phyloP scores from a whole-genome alignment of 1,284 basidiomycete genomes.

The Ustanciosporium gigantosporum region DNA sequence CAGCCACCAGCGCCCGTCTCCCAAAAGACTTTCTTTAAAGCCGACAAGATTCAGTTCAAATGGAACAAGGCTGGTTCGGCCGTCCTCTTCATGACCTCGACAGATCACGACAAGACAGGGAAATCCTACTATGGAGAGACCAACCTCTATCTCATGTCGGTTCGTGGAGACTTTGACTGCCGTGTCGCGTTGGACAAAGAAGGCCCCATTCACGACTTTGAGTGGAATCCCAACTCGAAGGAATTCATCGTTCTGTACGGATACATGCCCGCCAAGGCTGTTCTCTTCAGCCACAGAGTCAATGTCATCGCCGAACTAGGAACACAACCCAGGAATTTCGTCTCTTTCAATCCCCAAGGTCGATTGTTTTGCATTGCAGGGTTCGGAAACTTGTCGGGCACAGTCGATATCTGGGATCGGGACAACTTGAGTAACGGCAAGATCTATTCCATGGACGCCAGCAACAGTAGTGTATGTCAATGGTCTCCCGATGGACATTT shows the following conservation, averaged over 20 bases:
- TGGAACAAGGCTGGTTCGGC: conserved; percentile 86
- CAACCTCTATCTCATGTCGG: conserved; percentile 86
- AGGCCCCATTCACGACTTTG: conserved; percentile 93
- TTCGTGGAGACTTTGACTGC: conserved; percentile 95
- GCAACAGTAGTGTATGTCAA: conserved; percentile 89
- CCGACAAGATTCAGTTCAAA: conserved; percentile 89
- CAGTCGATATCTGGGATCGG: conserved; percentile 88
- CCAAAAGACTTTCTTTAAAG: conserved; percentile 93
- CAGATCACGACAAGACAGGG: conserved; percentile 94
- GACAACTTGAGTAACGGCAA: conserved; percentile 73
- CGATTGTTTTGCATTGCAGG: conserved; percentile 85
- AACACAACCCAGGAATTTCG: conserved; percentile 83
- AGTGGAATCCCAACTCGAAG: conserved; percentile 90
- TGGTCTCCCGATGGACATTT: conserved; percentile 94
- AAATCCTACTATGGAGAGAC: conserved; percentile 99
- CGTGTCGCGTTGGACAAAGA: conserved; percentile 92
- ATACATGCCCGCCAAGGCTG: conserved; percentile 93
- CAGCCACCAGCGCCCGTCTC: conserved; percentile 66
- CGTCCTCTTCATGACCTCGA: conserved; percentile 81
- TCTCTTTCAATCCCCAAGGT: conserved; percentile 92
- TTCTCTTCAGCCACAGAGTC: conserved; percentile 87
- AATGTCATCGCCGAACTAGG: conserved; percentile 89
- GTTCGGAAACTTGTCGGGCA: conserved; percentile 93
- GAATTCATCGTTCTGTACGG: conserved; percentile 96
- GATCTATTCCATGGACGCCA: conserved; percentile 82